A percentile compares a stretch with the other conserved stretches of the same genome.
These are phyloP conservation scores for Paecilomyces sp. DNA, from an alignment of 2,329 filamentous ascomycete species.

Conservation along the genomic window DNA sequence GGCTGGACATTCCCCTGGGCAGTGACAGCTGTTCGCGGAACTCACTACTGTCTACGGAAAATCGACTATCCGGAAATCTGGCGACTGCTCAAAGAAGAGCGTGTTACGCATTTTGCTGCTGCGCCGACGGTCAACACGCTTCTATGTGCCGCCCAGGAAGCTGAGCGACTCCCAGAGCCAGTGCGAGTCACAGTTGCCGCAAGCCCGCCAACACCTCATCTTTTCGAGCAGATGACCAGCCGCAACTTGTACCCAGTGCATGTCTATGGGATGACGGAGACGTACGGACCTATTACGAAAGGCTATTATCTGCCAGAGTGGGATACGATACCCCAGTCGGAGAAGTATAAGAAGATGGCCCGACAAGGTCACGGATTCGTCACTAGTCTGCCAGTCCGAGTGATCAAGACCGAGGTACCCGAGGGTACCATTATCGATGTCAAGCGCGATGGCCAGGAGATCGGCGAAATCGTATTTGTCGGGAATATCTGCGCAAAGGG, in stretches of 20 bases:
- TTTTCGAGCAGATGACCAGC: constrained; percentile 86
- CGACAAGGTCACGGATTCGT: constrained; percentile 89
- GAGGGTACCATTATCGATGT: constrained; percentile 63
- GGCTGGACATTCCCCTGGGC: constrained; percentile 87
- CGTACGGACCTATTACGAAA: constrained; percentile 92
- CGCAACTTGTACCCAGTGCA: constrained; percentile 88
- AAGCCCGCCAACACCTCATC: constrained; percentile 77
- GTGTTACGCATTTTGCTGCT: constrained; percentile 90
- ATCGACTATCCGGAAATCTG: constrained; percentile 93
- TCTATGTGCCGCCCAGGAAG: constrained; percentile 72
- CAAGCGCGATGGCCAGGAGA: constrained; percentile 62
- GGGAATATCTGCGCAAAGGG: constrained; percentile 90
- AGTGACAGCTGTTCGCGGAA: constrained; percentile 86
- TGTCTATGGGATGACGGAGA: constrained; percentile 82
- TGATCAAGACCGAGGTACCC: constrained; percentile 72
- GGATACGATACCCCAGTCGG: constrained; percentile 64
- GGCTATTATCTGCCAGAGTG: constrained; percentile 82
- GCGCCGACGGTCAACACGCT: constrained; percentile 95
- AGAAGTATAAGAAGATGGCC: constrained; percentile 86
- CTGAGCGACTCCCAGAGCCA: constrained; percentile 58
- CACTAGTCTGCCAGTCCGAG: constrained; percentile 69
- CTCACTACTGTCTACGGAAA: constrained; percentile 88
- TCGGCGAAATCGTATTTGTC: constrained; percentile 76
- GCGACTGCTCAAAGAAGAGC: constrained; percentile 76
- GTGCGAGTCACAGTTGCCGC: constrained; percentile 90